phyloP scores from a whole-genome alignment of 805 yeast species.

The Ogataea nakhonphanomensis region DNA sequence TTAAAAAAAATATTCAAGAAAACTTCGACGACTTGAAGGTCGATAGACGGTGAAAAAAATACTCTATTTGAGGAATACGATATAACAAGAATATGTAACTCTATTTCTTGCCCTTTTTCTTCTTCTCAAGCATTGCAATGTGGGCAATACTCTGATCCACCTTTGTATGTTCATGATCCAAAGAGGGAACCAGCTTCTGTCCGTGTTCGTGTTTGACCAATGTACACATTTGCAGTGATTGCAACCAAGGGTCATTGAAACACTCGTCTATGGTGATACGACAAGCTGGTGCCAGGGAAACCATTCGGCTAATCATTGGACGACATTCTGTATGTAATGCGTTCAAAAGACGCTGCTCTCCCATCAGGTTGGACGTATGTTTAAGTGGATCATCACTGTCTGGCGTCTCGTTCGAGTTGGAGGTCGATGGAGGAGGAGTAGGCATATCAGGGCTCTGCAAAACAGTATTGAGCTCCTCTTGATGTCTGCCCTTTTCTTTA shows the following conservation, averaged over 20 bases:
- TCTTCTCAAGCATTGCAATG: constrained; percentile 87
- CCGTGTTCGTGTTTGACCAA: constrained; percentile 40
- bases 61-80: not conserved
- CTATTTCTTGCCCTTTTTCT: constrained; percentile 44
- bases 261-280: constrained; percentile 78
- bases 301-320: constrained; percentile 69
- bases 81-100: not conserved
- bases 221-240: constrained; percentile 65
- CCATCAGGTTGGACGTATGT: constrained; percentile 64
- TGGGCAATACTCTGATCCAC: constrained; percentile 95
- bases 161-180: constrained; percentile 76
- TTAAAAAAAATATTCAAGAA: constrained; percentile 1
- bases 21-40: not conserved
- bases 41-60: not conserved
- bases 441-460: constrained; percentile 13
- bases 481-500: constrained; percentile 1
- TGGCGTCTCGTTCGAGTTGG: constrained; percentile 17
- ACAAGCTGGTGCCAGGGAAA: constrained; percentile 81
- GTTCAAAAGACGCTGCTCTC: constrained; percentile 66
- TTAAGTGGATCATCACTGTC: constrained; percentile 18
- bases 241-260: constrained; percentile 68
- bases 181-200: constrained; percentile 40
- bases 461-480: constrained; percentile 4
- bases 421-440: constrained; percentile 21
- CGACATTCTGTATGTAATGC: constrained; percentile 73